These are phyloP conservation scores for Ceratocystis albifundus DNA, from an alignment of 2,329 filamentous ascomycete species.

Conservation along the genomic window DNA sequence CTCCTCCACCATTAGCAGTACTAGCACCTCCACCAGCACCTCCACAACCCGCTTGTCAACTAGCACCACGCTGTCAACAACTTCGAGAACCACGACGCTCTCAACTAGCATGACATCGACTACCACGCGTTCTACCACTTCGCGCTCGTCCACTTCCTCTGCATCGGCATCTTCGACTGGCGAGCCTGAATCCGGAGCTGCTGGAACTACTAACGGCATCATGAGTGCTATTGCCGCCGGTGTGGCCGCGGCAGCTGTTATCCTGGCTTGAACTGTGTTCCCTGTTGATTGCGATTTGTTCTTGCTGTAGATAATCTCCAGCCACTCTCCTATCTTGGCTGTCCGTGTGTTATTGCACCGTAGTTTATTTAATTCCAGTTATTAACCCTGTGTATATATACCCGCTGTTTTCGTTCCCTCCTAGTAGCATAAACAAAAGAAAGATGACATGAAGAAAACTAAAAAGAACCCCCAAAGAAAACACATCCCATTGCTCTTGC, in stretches of 20 bases:
- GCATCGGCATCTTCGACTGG: slow-evolving; percentile 5
- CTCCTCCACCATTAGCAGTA: not conserved
- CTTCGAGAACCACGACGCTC: slow-evolving; percentile 11
- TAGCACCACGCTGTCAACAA: not conserved
- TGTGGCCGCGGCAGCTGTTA: not conserved
- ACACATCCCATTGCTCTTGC: not conserved
- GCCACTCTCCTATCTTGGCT: not conserved
- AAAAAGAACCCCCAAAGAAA: no score
- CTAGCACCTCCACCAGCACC: not conserved
- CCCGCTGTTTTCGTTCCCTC: not conserved
- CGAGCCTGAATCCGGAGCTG: not conserved
- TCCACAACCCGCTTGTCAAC: not conserved
- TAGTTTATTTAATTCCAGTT: slow-evolving; percentile 13
- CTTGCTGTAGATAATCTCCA: not conserved
- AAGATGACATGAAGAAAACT: not conserved
- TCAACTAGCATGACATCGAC: slow-evolving; percentile 3
- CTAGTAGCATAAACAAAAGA: not conserved
- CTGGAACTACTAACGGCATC: not conserved
- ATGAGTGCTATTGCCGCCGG: slow-evolving; percentile 4
- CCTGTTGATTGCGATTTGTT: not conserved
- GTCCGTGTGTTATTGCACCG: not conserved
- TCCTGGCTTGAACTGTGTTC: not conserved
- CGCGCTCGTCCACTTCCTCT: slow-evolving; percentile 1
- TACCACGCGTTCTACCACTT: not conserved
- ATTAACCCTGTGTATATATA: slow-evolving; percentile 6